These are phyloP conservation scores for Myochromella boudieri DNA, from an alignment of 768 basidiomycete species.

Conservation along the genomic window DNA sequence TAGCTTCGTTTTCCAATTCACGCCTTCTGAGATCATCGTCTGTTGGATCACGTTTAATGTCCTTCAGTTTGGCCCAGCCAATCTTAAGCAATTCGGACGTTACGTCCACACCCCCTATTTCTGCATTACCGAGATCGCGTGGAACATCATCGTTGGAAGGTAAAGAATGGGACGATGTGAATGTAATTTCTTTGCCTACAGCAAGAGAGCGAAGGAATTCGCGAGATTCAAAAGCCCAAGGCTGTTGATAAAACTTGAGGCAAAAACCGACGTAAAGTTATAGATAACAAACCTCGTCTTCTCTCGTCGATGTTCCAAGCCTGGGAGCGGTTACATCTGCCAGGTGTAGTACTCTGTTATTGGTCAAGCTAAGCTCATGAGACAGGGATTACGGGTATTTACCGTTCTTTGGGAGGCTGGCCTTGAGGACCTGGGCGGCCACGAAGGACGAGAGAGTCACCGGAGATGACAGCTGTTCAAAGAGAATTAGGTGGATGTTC, in stretches of 20 bases:
- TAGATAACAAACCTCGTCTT: slow-evolving; percentile 76
- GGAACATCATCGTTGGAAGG: slow-evolving; percentile 72
- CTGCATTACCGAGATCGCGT: slow-evolving; percentile 78
- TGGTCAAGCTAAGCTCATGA: not conserved
- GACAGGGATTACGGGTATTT: slow-evolving; percentile 11
- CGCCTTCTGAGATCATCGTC: slow-evolving; percentile 74
- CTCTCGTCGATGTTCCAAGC: slow-evolving; percentile 76
- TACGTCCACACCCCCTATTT: slow-evolving; percentile 72
- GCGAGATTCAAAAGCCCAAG: slow-evolving; percentile 90
- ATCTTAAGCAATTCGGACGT: slow-evolving; percentile 74
- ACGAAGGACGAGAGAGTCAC: slow-evolving; percentile 86
- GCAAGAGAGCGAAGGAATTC: slow-evolving; percentile 84
- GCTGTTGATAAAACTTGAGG: slow-evolving; percentile 38
- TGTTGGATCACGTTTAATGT: slow-evolving; percentile 77
- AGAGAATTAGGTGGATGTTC: slow-evolving; percentile 20
- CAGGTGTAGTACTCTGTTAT: slow-evolving; percentile 79
- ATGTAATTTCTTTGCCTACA: slow-evolving; percentile 90
- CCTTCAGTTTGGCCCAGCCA: slow-evolving; percentile 95
- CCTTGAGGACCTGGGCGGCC: slow-evolving; percentile 76
- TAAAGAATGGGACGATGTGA: slow-evolving; percentile 78
- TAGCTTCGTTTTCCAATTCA: slow-evolving; percentile 78
- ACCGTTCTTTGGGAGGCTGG: slow-evolving; percentile 91
- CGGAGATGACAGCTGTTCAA: slow-evolving; percentile 78
- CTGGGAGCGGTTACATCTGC: slow-evolving; percentile 86
- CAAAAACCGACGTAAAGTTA: slow-evolving; percentile 1